phyloP scores from a whole-genome alignment of 2,329 filamentous ascomycete genomes.

The Claviceps sp. region DNA sequence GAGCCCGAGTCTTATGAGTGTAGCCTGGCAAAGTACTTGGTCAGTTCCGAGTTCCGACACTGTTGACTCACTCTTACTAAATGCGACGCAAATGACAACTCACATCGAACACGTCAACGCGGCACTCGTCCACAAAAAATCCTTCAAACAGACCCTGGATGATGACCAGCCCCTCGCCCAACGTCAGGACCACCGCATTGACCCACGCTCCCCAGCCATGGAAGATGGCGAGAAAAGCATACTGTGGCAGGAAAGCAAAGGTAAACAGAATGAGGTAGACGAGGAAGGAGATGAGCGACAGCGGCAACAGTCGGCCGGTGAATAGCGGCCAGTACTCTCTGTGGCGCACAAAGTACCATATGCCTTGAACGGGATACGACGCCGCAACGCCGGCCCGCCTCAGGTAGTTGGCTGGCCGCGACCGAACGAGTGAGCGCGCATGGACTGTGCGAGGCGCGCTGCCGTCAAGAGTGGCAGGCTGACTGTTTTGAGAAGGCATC shows the following conservation, averaged over 20 bases:
- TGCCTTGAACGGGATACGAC: conserved; percentile 53
- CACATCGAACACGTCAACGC: conserved; percentile 76
- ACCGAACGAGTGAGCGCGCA: conserved; percentile 1
- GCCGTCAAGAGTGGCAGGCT: conserved; percentile 4
- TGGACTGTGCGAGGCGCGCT: conserved; percentile 6
- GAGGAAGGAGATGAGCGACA: conserved; percentile 68
- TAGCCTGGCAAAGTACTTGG: conserved; percentile 30
- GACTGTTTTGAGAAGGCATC: conserved; percentile 4
- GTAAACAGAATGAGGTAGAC: conserved; percentile 79
- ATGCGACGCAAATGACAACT: conserved; percentile 14
- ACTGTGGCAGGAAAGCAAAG: conserved; percentile 80
- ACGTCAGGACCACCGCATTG: conserved; percentile 72
- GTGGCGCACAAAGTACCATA: conserved; percentile 68
- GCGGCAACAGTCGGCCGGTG: conserved; percentile 60
- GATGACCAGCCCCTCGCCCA: conserved; percentile 69
- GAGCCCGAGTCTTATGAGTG: conserved; percentile 61
- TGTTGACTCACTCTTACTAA: too few relatives aligned
- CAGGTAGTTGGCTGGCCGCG: conserved; percentile 27
- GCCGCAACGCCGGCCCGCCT: conserved; percentile 31
- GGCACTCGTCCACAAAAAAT: conserved; percentile 66
- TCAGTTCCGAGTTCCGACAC: neutral
- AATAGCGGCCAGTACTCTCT: conserved; percentile 76
- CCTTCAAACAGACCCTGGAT: conserved; percentile 60
- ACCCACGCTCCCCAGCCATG: conserved; percentile 82
- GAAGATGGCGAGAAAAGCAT: conserved; percentile 78